phyloP scores from a whole-genome alignment of 1,139 yeast species.

The Zygosaccharomyces pseudobailii region DNA sequence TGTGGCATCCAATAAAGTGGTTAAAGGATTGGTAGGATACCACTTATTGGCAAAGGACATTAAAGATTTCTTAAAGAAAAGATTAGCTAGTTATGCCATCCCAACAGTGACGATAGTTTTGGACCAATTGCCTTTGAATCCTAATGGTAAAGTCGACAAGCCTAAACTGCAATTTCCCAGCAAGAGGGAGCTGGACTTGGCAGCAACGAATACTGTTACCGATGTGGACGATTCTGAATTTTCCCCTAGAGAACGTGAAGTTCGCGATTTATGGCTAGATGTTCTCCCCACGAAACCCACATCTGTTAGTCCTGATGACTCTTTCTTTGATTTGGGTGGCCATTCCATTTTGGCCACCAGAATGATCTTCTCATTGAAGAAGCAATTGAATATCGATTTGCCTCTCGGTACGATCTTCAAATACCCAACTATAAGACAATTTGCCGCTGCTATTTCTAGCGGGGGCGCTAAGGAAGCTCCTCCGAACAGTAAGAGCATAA shows the following conservation, averaged over 20 bases:
- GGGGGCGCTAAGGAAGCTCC: slow-evolving; percentile 19
- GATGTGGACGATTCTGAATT: slow-evolving; percentile 49
- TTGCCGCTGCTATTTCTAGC: slow-evolving; percentile 65
- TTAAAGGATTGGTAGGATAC: slow-evolving; percentile 72
- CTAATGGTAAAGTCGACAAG: slow-evolving; percentile 97
- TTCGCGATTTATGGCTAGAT: slow-evolving; percentile 79
- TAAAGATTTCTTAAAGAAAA: slow-evolving; percentile 73
- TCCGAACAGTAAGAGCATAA: slow-evolving; percentile 33
- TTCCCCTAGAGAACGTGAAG: slow-evolving; percentile 58
- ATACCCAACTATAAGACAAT: slow-evolving; percentile 75
- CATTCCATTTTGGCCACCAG: slow-evolving; percentile 95
- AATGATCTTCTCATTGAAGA: slow-evolving; percentile 90
- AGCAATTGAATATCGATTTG: slow-evolving; percentile 67
- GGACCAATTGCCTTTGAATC: slow-evolving; percentile 83
- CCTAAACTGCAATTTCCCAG: slow-evolving; percentile 96
- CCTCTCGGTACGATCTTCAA: slow-evolving; percentile 89
- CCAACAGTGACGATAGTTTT: slow-evolving; percentile 90
- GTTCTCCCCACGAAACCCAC: slow-evolving; percentile 86
- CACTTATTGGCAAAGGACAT: slow-evolving; percentile 75
- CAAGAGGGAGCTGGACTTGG: slow-evolving; percentile 60
- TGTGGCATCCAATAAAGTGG: slow-evolving; percentile 56
- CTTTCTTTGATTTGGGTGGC: slow-evolving; percentile 96
- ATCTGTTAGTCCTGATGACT: slow-evolving; percentile 67
- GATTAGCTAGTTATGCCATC: slow-evolving; percentile 89
- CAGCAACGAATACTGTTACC: slow-evolving; percentile 38